Percentiles rank a stretch among this genome's conserved stretches.
Conservation (phyloP, 768 basidiomycete genomes). For the Collybia mongolica region DNA sequence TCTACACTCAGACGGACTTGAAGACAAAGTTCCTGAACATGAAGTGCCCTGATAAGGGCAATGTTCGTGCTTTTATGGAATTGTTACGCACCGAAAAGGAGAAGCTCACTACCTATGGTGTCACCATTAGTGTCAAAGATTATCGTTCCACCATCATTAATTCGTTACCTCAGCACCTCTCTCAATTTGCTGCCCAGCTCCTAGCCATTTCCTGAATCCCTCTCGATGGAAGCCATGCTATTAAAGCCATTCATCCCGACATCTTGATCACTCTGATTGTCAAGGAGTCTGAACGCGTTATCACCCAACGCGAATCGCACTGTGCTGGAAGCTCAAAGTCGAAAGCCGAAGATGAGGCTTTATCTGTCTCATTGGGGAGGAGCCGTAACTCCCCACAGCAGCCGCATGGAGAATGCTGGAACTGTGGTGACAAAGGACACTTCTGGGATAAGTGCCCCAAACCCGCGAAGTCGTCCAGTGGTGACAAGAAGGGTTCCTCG, state of each 20-base stretch:
- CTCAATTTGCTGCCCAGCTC: constrained; percentile 24
- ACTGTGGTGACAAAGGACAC: constrained; percentile 24
- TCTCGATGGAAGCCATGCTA: too few relatives aligned
- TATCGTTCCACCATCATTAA: constrained; percentile 26
- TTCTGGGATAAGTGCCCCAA: constrained; percentile 18
- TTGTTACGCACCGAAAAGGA: too few relatives aligned
- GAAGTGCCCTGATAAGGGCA: constrained; percentile 22
- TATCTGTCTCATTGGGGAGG: background rate
- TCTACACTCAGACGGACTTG: constrained; percentile 25
- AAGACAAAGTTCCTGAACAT: constrained; percentile 22
- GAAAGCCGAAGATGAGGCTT: too few relatives aligned
- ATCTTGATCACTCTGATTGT: background rate
- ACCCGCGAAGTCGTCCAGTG: constrained; percentile 4
- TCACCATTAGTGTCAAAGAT: constrained; percentile 21
- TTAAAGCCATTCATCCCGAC: constrained; percentile 15
- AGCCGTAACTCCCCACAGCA: constrained; percentile 3
- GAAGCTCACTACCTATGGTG: too few relatives aligned
- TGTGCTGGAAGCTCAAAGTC: too few relatives aligned
- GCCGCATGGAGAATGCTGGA: constrained; percentile 17
- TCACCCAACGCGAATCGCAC: too few relatives aligned
- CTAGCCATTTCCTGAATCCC: too few relatives aligned
- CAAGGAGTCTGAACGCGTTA: background rate
- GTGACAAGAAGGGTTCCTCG: background rate
- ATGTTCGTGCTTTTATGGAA: too few relatives aligned
- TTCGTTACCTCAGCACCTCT: constrained; percentile 22